Percentiles rank a stretch among this genome's conserved stretches.
Evolutionary conservation across 2,329 filamentous ascomycete genomes (phyloP).

Genomic region (Endoconidiophora laricicola): DNA sequence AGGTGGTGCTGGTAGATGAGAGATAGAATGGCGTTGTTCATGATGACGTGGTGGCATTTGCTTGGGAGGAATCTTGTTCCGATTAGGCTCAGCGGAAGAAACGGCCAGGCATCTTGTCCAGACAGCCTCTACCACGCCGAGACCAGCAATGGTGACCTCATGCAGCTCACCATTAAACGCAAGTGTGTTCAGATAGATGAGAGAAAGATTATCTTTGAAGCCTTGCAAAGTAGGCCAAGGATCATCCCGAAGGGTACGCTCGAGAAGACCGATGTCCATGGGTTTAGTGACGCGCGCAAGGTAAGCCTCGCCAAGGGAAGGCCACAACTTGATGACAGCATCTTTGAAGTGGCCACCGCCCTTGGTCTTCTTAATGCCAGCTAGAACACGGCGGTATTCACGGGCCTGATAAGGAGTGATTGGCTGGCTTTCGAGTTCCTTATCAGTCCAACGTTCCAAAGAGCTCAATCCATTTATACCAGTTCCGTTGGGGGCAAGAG

Average conservation of each 20-base stretch:
- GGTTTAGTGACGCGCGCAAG: constrained; percentile 53
- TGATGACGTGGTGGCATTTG: constrained; percentile 28
- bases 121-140: constrained; percentile 38
- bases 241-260: constrained; percentile 57
- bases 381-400: constrained; percentile 48
- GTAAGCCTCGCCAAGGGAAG: constrained; percentile 60
- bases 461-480: constrained; percentile 18
- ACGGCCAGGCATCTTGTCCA: constrained; percentile 29
- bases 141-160: constrained; percentile 44
- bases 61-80: constrained; percentile 33
- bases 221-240: constrained; percentile 52
- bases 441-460: constrained; percentile 26
- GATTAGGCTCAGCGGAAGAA: constrained; percentile 34
- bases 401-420: constrained; percentile 44
- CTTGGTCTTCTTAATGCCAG: constrained; percentile 73
- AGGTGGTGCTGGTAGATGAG: constrained; percentile 14
- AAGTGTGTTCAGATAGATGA: constrained; percentile 64
- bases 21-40: constrained; percentile 26
- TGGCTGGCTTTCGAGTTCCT: constrained; percentile 27
- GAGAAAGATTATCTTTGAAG: constrained; percentile 56
- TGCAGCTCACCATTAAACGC: constrained; percentile 72
- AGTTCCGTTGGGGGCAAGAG: constrained; percentile 14
- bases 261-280: constrained; percentile 73
- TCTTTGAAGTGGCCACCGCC: constrained; percentile 58
- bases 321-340: constrained; percentile 60